Conservation (phyloP, 805 yeast genomes). For the Suhomyces sp. region DNA sequence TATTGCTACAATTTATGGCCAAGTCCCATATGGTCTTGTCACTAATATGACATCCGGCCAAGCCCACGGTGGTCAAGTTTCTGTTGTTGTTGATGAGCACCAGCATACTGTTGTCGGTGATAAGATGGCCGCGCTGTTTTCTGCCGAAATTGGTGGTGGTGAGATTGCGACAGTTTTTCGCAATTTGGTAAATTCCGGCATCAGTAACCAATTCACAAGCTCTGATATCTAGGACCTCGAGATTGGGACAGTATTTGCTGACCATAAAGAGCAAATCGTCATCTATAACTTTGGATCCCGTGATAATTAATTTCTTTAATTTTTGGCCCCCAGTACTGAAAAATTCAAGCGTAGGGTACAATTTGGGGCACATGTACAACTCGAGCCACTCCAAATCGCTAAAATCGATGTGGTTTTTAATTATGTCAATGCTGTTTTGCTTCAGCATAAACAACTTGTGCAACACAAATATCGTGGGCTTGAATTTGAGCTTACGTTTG, state of each 20-base stretch:
- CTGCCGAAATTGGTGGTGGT: constrained; percentile 75
- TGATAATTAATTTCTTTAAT: constrained; percentile 51
- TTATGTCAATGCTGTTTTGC: constrained; percentile 52
- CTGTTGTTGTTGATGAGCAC: constrained; percentile 54
- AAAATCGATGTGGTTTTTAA: constrained; percentile 42
- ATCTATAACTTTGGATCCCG: constrained; percentile 65
- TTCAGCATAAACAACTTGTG: constrained; percentile 59
- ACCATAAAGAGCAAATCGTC: constrained; percentile 57
- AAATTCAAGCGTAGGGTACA: constrained; percentile 49
- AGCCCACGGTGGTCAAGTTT: constrained; percentile 65
- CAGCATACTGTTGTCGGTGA: constrained; percentile 68
- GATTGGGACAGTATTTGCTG: constrained; percentile 52
- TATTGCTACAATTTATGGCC: constrained; percentile 48
- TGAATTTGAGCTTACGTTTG: constrained; percentile 16
- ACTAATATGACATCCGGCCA: constrained; percentile 83
- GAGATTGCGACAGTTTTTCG: constrained; percentile 56
- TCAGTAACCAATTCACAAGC: constrained; percentile 83
- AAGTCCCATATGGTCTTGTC: constrained; percentile 82
- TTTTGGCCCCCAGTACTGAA: constrained; percentile 20
- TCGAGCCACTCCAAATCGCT: constrained; percentile 65
- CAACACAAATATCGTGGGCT: constrained; percentile 52
- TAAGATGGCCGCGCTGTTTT: constrained; percentile 59
- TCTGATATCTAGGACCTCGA: constrained; percentile 69
- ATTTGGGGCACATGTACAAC: constrained; percentile 75
- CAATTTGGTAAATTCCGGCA: constrained; percentile 67